phyloP scores from a whole-genome alignment of 169 alveolate genomes.

The Babesia bigemina region DNA sequence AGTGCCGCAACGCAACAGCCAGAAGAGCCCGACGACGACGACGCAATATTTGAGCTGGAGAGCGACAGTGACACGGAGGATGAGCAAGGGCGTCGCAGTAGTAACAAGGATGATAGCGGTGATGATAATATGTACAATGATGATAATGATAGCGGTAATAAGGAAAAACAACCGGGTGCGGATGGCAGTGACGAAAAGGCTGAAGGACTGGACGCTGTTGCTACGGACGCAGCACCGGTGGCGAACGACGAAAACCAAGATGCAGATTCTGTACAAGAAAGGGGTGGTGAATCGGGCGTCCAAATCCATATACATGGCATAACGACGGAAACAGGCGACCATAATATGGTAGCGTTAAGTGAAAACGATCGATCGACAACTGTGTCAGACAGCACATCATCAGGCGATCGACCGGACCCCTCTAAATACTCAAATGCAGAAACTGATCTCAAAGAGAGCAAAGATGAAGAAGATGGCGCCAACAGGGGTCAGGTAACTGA shows the following conservation, averaged over 20 bases:
- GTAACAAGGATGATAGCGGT: neutral
- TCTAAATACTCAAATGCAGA: too few species aligned
- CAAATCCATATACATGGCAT: too few species aligned
- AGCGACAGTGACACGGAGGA: slow-evolving; percentile 56
- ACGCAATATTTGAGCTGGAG: slow-evolving; percentile 59
- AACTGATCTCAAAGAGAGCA: too few species aligned
- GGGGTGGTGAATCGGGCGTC: too few species aligned
- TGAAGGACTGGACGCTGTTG: slow-evolving; percentile 34
- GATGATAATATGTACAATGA: slow-evolving; percentile 4
- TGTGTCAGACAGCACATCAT: too few species aligned
- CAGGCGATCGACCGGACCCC: too few species aligned
- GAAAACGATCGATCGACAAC: too few species aligned
- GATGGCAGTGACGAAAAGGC: slow-evolving; percentile 18
- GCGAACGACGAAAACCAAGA: neutral
- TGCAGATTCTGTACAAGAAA: too few species aligned
- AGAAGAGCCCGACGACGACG: slow-evolving; percentile 45
- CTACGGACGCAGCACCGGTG: neutral
- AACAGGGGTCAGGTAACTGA: too few species aligned
- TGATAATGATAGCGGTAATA: slow-evolving; percentile 29
- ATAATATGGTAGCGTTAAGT: too few species aligned
- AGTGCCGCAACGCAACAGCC: neutral
- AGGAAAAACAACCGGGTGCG: slow-evolving; percentile 32
- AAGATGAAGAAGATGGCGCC: too few species aligned
- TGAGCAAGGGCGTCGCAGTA: neutral
- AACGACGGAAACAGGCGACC: too few species aligned